Percentiles rank a stretch among this genome's conserved stretches.
These are phyloP conservation scores for Nemania sp. DNA, from an alignment of 2,329 filamentous ascomycete genomes.

Conservation along the genomic window DNA sequence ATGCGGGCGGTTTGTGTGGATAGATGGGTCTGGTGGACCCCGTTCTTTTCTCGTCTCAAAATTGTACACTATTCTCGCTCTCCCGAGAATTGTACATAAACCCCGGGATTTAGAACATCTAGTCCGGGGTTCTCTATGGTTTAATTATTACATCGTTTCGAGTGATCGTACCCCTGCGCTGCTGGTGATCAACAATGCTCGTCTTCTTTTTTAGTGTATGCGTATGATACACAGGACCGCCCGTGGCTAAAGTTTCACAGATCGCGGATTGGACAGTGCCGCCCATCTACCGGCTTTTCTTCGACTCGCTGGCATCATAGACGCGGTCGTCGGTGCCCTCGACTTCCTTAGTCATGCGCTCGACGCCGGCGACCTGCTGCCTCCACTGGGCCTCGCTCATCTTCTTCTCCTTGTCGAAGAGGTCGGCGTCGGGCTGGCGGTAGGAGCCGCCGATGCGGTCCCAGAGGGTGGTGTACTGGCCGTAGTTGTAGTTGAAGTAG, in stretches of 20 bases:
- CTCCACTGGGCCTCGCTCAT: slow-evolving; percentile 82
- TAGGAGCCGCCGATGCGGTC: slow-evolving; percentile 87
- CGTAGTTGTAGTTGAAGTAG: slow-evolving; percentile 90
- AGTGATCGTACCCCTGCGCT: slow-evolving; percentile 10
- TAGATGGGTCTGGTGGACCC: neutral
- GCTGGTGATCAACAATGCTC: neutral
- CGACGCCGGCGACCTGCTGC: slow-evolving; percentile 66
- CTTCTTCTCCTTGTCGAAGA: slow-evolving; percentile 84
- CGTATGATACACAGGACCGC: neutral
- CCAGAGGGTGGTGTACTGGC: slow-evolving; percentile 92
- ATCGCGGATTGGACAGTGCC: neutral
- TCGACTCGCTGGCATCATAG: slow-evolving; percentile 50
- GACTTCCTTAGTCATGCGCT: slow-evolving; percentile 60
- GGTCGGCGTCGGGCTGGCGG: slow-evolving; percentile 79
- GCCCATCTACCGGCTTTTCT: slow-evolving; percentile 49
- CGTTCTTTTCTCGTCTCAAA: neutral
- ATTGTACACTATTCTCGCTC: slow-evolving; percentile 14
- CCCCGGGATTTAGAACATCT: no score
- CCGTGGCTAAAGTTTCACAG: neutral
- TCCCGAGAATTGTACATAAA: no score
- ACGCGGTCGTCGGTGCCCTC: slow-evolving; percentile 57
- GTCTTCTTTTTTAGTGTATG: neutral
- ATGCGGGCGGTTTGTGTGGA: neutral
- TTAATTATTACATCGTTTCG: slow-evolving; percentile 16
- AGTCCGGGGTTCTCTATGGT: slow-evolving; percentile 12